A percentile compares a stretch with the other conserved stretches of the same genome.
Evolutionary conservation across 352 stramenopile species (phyloP).

Genomic region (Globisporangium middletonii): DNA sequence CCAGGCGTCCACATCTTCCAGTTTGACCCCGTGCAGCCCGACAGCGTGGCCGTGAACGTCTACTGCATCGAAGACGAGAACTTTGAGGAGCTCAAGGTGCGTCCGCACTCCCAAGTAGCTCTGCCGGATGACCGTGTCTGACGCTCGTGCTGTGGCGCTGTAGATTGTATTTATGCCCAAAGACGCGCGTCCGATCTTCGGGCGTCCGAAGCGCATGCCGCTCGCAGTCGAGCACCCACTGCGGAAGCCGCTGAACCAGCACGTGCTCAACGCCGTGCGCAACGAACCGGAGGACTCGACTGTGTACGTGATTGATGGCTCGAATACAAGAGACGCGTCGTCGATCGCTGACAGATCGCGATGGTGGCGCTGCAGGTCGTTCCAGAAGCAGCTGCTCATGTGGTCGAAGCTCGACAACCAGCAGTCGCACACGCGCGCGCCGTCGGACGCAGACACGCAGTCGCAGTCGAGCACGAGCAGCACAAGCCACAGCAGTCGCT

Average conservation of each 20-base stretch:
- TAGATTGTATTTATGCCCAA: slow-evolving; percentile 81
- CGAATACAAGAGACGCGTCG: neutral
- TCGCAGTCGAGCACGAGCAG: slow-evolving; percentile 47
- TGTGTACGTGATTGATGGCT: slow-evolving; percentile 28
- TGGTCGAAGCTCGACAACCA: slow-evolving; percentile 67
- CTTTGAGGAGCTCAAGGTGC: slow-evolving; percentile 76
- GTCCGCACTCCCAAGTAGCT: neutral
- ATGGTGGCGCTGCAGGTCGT: slow-evolving; percentile 22
- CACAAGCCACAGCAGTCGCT: slow-evolving; percentile 40
- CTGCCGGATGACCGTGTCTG: too few relatives aligned
- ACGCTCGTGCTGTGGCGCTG: neutral
- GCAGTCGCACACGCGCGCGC: slow-evolving; percentile 23
- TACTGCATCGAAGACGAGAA: slow-evolving; percentile 80
- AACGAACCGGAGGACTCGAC: slow-evolving; percentile 47
- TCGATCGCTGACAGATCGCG: neutral
- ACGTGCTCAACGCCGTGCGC: slow-evolving; percentile 28
- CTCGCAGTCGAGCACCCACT: slow-evolving; percentile 34
- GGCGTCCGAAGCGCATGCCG: slow-evolving; percentile 32
- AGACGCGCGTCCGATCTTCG: slow-evolving; percentile 62
- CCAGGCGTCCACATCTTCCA: slow-evolving; percentile 82
- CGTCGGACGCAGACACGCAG: slow-evolving; percentile 46
- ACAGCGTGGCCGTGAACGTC: slow-evolving; percentile 70
- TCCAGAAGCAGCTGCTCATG: slow-evolving; percentile 79
- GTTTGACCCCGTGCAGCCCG: slow-evolving; percentile 65
- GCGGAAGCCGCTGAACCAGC: slow-evolving; percentile 33